Percentiles rank a stretch among this genome's conserved stretches.
Evolutionary conservation across 768 basidiomycete genomes (phyloP).

Genomic region (Phallus indusiatus): DNA sequence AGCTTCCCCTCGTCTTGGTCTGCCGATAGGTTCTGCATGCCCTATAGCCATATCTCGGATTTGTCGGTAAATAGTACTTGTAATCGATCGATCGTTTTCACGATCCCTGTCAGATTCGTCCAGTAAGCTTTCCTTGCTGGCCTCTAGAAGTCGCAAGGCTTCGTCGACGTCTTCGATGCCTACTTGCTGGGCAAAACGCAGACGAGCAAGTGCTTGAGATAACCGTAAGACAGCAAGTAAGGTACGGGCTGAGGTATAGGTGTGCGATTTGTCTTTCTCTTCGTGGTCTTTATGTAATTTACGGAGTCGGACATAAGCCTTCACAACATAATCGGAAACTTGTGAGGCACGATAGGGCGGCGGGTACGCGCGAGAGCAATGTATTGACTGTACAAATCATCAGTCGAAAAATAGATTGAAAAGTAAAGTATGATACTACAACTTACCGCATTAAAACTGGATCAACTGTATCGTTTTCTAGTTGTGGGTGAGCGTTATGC

Average conservation of each 20-base stretch:
- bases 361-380: conserved; percentile 85
- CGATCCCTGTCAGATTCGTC: conserved; percentile 66
- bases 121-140: conserved; percentile 83
- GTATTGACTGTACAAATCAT: conserved; percentile 58
- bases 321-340: conserved; percentile 89
- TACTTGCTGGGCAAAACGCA: conserved; percentile 77
- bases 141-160: conserved; percentile 93
- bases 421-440: neutral
- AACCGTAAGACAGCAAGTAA: conserved; percentile 91
- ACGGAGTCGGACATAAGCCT: conserved; percentile 91
- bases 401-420: conserved; percentile 7
- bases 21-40: conserved; percentile 35
- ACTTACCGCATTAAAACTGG: conserved; percentile 80
- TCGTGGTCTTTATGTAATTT: conserved; percentile 90
- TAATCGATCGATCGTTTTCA: conserved; percentile 67
- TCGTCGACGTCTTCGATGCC: conserved; percentile 89
- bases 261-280: conserved; percentile 76
- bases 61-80: conserved; percentile 81
- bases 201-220: conserved; percentile 87
- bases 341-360: conserved; percentile 79
- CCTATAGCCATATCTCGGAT: conserved; percentile 72
- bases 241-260: conserved; percentile 94
- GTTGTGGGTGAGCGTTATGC: conserved; percentile 81
- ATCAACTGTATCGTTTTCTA: conserved; percentile 77
- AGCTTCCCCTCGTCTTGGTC: conserved; percentile 59